Base-by-base conservation (phyloP, 805 yeast genomes). In the Priceomyces melissophilus region DNA sequence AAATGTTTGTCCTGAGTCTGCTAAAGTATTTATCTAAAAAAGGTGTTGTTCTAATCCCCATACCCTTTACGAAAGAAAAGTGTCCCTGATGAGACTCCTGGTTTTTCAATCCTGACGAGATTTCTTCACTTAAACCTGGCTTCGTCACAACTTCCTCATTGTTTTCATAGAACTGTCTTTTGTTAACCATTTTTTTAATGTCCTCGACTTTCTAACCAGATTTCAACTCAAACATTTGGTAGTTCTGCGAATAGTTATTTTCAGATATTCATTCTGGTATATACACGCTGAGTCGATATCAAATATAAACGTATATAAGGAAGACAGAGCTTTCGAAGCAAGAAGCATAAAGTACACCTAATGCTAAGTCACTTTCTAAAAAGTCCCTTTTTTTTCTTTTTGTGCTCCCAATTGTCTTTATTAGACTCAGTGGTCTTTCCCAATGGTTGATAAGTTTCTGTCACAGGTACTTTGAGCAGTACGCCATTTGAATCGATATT, bases 11-110 rank as follows among this genome's bases (percentile, higher is more conserved):
- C 49, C 84, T 63, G 10, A 67, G 54, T 12, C 58, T 44, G 43
- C 69, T 67, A 37, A 73, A 48, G 42, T 66, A 68, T 10, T 60
- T 52, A 46, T 79, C 81, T 41, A 78, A 61, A 38, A 60, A 57
- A 30, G 79, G 75, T 10, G 75, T 60, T 10, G 79, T 57, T 42
- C 79, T 62, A 42, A 79, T 67, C n/a, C 71, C 69, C 75, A 78
- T 78, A 4, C 84, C 84, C 14, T 75, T 62, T 27, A 76, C 60
- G 35, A 71, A 64, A 2, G 67, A 53, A 34, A 68, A 65, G 39
- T 65, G 63, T 13, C 67, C 73, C 41, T 62, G 69, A 15, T 55
- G 44, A 0, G 68, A 57, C 49, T 73, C 78, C 49, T 67, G 47
- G 35, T 60, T 54, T 44, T 61, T 57, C 49, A 73, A 57, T 17